These are phyloP conservation scores for Penicillium argentinense DNA, from an alignment of 495 filamentous ascomycete genomes.

Conservation along the genomic window DNA sequence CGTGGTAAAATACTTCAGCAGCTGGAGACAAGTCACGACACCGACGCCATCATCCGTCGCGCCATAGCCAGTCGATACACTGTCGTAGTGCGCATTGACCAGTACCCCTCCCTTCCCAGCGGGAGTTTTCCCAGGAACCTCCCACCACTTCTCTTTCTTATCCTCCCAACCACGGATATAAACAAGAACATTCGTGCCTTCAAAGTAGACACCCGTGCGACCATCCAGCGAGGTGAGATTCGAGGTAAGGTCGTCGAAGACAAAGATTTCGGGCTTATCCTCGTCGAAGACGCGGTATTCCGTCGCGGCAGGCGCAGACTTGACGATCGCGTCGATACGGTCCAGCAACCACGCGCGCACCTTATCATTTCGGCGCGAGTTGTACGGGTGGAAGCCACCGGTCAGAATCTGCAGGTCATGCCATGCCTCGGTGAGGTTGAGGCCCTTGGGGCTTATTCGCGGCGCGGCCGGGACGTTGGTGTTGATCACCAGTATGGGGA, in stretches of 20 bases:
- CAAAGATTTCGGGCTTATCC: slow-evolving; percentile 48
- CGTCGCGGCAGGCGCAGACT: slow-evolving; percentile 43
- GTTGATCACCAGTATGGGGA: slow-evolving; percentile 71
- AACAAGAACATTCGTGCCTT: slow-evolving; percentile 89
- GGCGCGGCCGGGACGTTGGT: slow-evolving; percentile 72
- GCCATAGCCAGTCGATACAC: slow-evolving; percentile 85
- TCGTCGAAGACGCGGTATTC: slow-evolving; percentile 19
- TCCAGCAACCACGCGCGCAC: slow-evolving; percentile 74
- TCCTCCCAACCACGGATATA: slow-evolving; percentile 84
- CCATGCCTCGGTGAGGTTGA: slow-evolving; percentile 86
- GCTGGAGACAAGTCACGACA: slow-evolving; percentile 78
- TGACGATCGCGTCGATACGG: slow-evolving; percentile 67
- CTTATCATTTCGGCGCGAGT: slow-evolving; percentile 77
- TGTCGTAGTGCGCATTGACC: slow-evolving; percentile 96
- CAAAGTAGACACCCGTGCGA: slow-evolving; percentile 65
- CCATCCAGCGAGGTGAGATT: slow-evolving; percentile 65
- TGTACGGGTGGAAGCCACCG: slow-evolving; percentile 82
- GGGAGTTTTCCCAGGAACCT: slow-evolving; percentile 40
- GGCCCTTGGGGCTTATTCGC: slow-evolving; percentile 54
- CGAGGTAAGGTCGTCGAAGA: slow-evolving; percentile 78
- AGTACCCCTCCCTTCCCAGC: slow-evolving; percentile 73
- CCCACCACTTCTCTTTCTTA: slow-evolving; percentile 65
- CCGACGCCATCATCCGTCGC: slow-evolving; percentile 95
- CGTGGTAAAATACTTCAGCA: slow-evolving; percentile 85
- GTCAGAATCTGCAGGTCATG: slow-evolving; percentile 73